A percentile compares a stretch with the other conserved stretches of the same genome.
Evolutionary conservation across 2,329 filamentous ascomycete species (phyloP).

Genomic region (Xylaria sp.): DNA sequence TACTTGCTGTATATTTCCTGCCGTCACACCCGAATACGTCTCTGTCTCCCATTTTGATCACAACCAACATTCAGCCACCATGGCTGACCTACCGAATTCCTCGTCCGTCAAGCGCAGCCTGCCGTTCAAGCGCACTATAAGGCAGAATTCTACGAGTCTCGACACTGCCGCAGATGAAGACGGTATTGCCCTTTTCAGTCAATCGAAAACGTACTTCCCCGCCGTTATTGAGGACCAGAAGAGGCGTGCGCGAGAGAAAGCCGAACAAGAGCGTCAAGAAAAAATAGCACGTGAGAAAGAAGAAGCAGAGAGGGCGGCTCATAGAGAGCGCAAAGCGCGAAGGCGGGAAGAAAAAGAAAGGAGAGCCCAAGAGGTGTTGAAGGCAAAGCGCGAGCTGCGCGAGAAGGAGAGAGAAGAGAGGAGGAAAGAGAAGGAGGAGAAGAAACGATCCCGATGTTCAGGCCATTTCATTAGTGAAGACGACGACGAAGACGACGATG

Average conservation of each 20-base stretch:
- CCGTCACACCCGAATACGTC: neutral
- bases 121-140: constrained; percentile 46
- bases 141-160: constrained; percentile 31
- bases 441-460: constrained; percentile 23
- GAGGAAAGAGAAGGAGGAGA: constrained; percentile 12
- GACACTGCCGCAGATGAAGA: constrained; percentile 34
- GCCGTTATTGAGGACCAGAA: constrained; percentile 39
- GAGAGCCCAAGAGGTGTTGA: constrained; percentile 11
- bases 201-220: constrained; percentile 46
- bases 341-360: constrained; percentile 14
- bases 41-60: neutral
- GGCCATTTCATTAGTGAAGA: constrained; percentile 13
- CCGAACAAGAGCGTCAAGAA: constrained; percentile 25
- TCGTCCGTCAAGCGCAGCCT: constrained; percentile 36
- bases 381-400: constrained; percentile 3
- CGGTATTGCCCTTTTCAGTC: constrained; percentile 45
- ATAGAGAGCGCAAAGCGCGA: neutral
- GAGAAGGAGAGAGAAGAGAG: too few species aligned
- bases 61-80: constrained; percentile 17
- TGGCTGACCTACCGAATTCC: constrained; percentile 32
- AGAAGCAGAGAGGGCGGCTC: constrained; percentile 9
- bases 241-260: constrained; percentile 25
- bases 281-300: constrained; percentile 18
- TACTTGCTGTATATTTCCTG: neutral
- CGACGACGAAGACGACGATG: constrained; percentile 14